Conservation (phyloP, 1,284 basidiomycete genomes). For the Vanrija sp. region DNA sequence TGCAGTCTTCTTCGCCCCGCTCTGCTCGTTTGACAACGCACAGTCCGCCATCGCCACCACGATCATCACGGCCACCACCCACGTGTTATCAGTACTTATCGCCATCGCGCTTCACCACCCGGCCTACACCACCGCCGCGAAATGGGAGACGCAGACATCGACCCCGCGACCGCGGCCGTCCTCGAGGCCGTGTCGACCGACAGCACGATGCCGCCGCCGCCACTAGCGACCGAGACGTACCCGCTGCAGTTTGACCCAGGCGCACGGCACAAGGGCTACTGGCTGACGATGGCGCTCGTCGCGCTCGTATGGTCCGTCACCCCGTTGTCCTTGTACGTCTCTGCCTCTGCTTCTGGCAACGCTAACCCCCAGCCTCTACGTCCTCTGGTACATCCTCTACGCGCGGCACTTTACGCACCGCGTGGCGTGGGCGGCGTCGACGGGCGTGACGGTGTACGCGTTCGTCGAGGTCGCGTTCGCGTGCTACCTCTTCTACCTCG, state of each 20-base stretch:
- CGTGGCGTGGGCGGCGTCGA: slow-evolving; percentile 1
- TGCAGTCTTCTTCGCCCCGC: slow-evolving; percentile 54
- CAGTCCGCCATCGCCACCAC: not conserved
- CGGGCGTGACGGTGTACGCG: slow-evolving; percentile 32
- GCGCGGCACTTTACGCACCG: slow-evolving; percentile 43
- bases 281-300: slow-evolving; percentile 50
- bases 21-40: slow-evolving; percentile 45
- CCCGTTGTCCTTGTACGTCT: slow-evolving; percentile 62
- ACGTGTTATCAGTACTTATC: no score
- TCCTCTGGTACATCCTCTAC: slow-evolving; percentile 52
- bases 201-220: not conserved
- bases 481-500: slow-evolving; percentile 62
- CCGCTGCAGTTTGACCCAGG: not conserved
- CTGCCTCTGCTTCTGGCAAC: not conserved
- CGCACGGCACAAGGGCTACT: slow-evolving; percentile 18
- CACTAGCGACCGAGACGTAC: no score
- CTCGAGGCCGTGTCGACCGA: not conserved
- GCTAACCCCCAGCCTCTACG: slow-evolving; percentile 44
- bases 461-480: slow-evolving; percentile 59
- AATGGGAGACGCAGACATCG: slow-evolving; percentile 1
- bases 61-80: no score
- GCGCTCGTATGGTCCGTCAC: slow-evolving; percentile 66
- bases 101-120: no score
- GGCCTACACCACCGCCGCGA: not conserved
- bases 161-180: slow-evolving; percentile 1